These are phyloP conservation scores for Stygiomarasmius scandens DNA, from an alignment of 1,284 basidiomycete species.

Conservation along the genomic window DNA sequence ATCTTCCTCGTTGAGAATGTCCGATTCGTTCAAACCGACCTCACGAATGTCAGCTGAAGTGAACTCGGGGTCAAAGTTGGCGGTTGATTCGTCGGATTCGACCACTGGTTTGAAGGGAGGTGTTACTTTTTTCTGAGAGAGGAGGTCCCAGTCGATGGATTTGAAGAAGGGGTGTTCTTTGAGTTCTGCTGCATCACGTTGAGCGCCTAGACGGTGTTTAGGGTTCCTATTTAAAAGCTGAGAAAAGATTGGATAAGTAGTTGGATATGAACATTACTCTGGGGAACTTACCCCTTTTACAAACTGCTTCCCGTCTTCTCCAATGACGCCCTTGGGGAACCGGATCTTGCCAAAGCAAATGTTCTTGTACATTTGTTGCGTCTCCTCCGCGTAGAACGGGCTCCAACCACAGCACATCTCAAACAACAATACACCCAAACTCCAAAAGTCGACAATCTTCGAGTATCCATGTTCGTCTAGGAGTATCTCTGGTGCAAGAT, in stretches of 20 bases:
- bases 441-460: slow-evolving; percentile 99
- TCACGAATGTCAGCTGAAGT: slow-evolving; percentile 84
- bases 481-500: slow-evolving; percentile 98
- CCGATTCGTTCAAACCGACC: slow-evolving; percentile 62
- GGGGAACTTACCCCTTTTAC: slow-evolving; percentile 86
- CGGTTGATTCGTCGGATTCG: slow-evolving; percentile 96
- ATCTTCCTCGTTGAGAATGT: slow-evolving; percentile 78
- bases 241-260: slow-evolving; percentile 14
- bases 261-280: neutral
- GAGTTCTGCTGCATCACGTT: slow-evolving; percentile 89
- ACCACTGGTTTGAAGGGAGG: slow-evolving; percentile 98
- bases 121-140: slow-evolving; percentile 89
- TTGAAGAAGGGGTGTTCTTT: slow-evolving; percentile 98
- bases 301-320: slow-evolving; percentile 98
- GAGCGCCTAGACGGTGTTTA: slow-evolving; percentile 92
- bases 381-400: slow-evolving; percentile 99
- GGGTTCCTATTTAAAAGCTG: slow-evolving; percentile 98
- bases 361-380: slow-evolving; percentile 99
- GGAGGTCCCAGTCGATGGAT: slow-evolving; percentile 86
- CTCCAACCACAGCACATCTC: slow-evolving; percentile 99
- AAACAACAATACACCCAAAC: slow-evolving; percentile 87
- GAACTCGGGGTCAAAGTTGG: slow-evolving; percentile 99
- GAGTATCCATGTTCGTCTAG: slow-evolving; percentile 98
- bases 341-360: slow-evolving; percentile 99
- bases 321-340: slow-evolving; percentile 96